A percentile compares a stretch with the other conserved stretches of the same genome.
These are phyloP conservation scores for Begonia masoniana DNA, from an alignment of 306 rosid genomes.

Conservation along the genomic window DNA sequence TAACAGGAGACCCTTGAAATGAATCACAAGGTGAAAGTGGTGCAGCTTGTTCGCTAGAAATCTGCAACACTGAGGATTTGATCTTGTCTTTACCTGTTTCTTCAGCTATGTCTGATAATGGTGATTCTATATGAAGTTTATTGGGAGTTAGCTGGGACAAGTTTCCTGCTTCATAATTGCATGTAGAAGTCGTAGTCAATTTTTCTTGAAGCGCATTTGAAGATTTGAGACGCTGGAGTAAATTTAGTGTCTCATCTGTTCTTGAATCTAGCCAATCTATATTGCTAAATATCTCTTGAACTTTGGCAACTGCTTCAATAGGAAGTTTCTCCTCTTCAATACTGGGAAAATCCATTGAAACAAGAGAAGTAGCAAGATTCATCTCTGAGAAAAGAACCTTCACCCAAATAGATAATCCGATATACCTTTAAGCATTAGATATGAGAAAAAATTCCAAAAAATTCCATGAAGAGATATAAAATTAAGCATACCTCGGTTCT, in stretches of 20 bases:
- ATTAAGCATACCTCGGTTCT: conserved; percentile 74
- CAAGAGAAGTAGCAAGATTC: conserved; percentile 55
- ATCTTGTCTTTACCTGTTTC: conserved; percentile 11
- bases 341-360: conserved; percentile 54
- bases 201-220: conserved; percentile 41
- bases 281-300: conserved; percentile 75
- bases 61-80: conserved; percentile 38
- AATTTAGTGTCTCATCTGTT: conserved; percentile 37
- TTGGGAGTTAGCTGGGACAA: conserved; percentile 26
- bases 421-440: conserved; percentile 12
- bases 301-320: conserved; percentile 82
- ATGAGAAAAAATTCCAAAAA: conserved; percentile 1
- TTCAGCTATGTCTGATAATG: conserved; percentile 18
- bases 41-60: conserved; percentile 40
- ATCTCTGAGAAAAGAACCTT: conserved; percentile 92
- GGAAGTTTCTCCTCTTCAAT: conserved; percentile 86
- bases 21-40: conserved; percentile 40
- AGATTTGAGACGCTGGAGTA: conserved; percentile 49
- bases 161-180: conserved; percentile 15
- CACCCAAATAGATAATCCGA: conserved; percentile 26
- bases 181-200: conserved; percentile 24
- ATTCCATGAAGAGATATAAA: background rate
- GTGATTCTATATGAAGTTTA: conserved; percentile 18
- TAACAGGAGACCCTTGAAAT: conserved; percentile 47
- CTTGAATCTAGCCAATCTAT: conserved; percentile 83